These are phyloP conservation scores for Talaromyces borbonicus DNA, from an alignment of 495 filamentous ascomycete genomes.

Conservation along the genomic window DNA sequence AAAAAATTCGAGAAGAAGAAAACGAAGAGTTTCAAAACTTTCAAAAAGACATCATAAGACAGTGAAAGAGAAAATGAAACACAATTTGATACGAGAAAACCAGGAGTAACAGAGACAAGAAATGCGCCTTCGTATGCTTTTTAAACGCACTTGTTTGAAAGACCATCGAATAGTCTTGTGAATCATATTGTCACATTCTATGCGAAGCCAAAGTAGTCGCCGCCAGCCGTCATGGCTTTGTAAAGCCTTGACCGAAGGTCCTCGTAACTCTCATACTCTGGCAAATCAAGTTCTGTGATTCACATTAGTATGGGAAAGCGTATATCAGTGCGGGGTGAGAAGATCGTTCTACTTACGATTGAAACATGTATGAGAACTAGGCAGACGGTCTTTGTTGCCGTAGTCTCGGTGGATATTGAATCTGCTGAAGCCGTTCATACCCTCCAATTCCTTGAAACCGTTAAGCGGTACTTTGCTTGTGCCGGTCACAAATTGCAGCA, in stretches of 20 bases:
- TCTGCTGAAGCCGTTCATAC: conserved; percentile 95
- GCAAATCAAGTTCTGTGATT: conserved; percentile 84
- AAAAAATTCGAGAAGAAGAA: too few relatives aligned
- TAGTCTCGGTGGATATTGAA: conserved; percentile 99
- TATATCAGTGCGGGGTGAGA: conserved; percentile 1
- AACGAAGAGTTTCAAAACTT: not conserved
- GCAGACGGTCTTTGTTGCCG: conserved; percentile 92
- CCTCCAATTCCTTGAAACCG: conserved; percentile 97
- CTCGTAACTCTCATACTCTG: conserved; percentile 97
- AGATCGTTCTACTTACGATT: conserved; percentile 67
- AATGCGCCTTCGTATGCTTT: conserved; percentile 44
- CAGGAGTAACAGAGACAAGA: conserved; percentile 3
- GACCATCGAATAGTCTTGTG: not conserved
- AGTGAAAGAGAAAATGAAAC: conserved; percentile 2
- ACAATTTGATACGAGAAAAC: conserved; percentile 1
- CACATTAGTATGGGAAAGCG: conserved; percentile 28
- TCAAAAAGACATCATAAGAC: not conserved
- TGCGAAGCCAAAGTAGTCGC: conserved; percentile 97
- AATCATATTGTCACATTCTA: conserved; percentile 28
- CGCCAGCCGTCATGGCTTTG: conserved; percentile 89
- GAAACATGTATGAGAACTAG: conserved; percentile 97
- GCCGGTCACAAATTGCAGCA: conserved; percentile 96
- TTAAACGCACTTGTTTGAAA: conserved; percentile 14
- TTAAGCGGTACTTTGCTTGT: conserved; percentile 98
- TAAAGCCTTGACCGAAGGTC: conserved; percentile 75